Base-by-base conservation (phyloP, 78 protist species). In the Creolimax fragrantissima region DNA sequence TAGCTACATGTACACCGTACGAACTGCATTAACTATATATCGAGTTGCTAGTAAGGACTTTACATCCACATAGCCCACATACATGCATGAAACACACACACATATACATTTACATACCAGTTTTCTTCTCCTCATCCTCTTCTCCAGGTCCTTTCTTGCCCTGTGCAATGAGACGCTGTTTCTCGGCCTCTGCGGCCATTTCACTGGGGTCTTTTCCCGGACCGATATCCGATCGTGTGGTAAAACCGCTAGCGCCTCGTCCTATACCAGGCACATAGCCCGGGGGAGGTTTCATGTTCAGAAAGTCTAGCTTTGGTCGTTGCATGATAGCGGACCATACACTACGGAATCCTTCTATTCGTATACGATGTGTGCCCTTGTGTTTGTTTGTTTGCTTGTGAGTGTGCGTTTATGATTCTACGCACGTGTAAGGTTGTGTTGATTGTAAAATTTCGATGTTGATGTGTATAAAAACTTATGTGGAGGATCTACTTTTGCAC, bases 161-260 rank as follows among this genome's bases (percentile, higher is more conserved):
- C 92, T 44, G 6, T 90, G 43, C 86, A 88, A 6, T 84, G 58
- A 42, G 47, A 6, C 47, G 85, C 24, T 67, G 85, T 35, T 17
- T 5, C 88, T 84, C 92, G 42, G 85, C 32, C 92, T 4, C 92
- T 4, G 43, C 84, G 32, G 43, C 92, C 91, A 89, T 6, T 3
- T 45, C 84, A 2, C 3, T 41, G 35, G 91, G 84, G 35, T 2
- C 74, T 3, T 94, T 91, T 24, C 95, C 96, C 2, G 96, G 91
- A 17, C 99, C 99, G 44, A 97, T 96, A 44, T 97, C 98, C 3
- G 96, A 92, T n/a, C 98, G 94, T 2, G 98, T 97, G 7, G 98
- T 97, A 94, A 98, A 98, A 37, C 98, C 98, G 0, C 91, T 42
- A 5, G 99, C 99, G 35, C 44, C 89, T 2, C 44, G 89, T 5